Conservation (phyloP, 352 stramenopile genomes). For the Globisporangium spinosum region DNA sequence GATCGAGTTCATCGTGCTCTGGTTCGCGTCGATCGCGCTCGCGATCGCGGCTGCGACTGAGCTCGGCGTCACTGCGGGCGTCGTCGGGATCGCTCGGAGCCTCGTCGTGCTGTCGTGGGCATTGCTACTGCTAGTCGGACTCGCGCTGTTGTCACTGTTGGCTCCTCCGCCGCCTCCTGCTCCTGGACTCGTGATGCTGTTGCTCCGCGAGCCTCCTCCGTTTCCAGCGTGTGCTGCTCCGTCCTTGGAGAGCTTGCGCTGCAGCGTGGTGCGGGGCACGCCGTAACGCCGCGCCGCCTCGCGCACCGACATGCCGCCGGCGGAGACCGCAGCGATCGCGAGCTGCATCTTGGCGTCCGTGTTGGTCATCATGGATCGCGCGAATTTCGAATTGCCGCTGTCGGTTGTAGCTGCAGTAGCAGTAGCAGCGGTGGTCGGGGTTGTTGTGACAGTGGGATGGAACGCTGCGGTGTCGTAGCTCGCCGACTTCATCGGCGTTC, state of each 20-base stretch:
- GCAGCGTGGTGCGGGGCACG: constrained; percentile 70
- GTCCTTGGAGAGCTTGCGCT: constrained; percentile 52
- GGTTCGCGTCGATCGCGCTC: constrained; percentile 13
- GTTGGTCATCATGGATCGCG: constrained; percentile 17
- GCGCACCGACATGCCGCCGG: constrained; percentile 61
- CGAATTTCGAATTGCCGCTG: constrained; percentile 2
- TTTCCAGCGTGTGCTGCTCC: constrained; percentile 9
- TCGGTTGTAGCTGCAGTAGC: not conserved
- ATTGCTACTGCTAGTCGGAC: constrained; percentile 22
- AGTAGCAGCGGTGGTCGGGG: not conserved
- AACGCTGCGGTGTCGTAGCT: not conserved
- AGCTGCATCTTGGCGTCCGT: constrained; percentile 47
- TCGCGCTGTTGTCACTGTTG: constrained; percentile 12
- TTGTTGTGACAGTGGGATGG: not conserved
- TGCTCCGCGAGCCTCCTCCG: constrained; percentile 9
- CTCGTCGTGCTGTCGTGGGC: not conserved
- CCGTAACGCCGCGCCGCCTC: constrained; percentile 66
- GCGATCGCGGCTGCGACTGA: constrained; percentile 2
- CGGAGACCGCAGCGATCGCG: constrained; percentile 56
- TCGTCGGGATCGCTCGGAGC: not conserved
- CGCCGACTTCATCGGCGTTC: constrained; percentile 20
- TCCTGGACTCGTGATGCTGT: constrained; percentile 14
- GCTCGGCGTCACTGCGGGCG: not conserved
- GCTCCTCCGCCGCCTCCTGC: not conserved
- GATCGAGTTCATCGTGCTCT: constrained; percentile 17